phyloP scores from a whole-genome alignment of 345 rosid species.

The Laguncularia racemosa region DNA sequence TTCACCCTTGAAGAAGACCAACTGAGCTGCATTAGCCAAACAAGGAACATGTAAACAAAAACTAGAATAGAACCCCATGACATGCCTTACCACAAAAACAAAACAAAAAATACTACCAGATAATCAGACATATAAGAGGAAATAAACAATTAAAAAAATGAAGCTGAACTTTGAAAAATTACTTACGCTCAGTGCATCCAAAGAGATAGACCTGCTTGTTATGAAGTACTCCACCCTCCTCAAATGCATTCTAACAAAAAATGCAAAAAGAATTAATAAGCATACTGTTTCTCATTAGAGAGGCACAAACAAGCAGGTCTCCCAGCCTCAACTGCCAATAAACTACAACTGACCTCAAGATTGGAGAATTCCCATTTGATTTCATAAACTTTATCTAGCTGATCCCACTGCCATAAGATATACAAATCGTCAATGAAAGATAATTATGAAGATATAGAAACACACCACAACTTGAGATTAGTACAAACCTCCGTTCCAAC shows the following conservation, averaged over 20 bases:
- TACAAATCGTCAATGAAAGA: conserved; percentile 8
- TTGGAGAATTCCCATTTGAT: conserved; percentile 78
- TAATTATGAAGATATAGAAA: not conserved
- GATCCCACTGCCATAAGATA: conserved; percentile 71
- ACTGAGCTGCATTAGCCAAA: conserved; percentile 62
- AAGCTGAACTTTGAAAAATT: not conserved
- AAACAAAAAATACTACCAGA: not conserved
- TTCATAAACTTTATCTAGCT: conserved; percentile 59
- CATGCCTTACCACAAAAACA: not conserved
- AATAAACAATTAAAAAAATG: not conserved
- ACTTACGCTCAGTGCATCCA: conserved; percentile 92
- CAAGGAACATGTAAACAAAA: conserved; percentile 3
- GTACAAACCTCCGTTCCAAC: conserved; percentile 87
- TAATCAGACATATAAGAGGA: not conserved
- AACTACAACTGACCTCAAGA: conserved; percentile 67
- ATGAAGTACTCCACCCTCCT: conserved; percentile 71
- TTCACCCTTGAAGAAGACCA: conserved; percentile 52
- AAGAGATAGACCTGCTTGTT: conserved; percentile 79
- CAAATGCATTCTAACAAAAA: conserved; percentile 66
- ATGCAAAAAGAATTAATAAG: conserved; percentile 5
- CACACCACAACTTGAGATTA: not conserved
- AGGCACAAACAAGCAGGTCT: too few species aligned
- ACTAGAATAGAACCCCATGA: not conserved
- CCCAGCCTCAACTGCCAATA: not conserved
- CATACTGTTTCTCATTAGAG: too few species aligned